phyloP scores from a whole-genome alignment of 1,284 basidiomycete species.

The Ustilago esculenta region DNA sequence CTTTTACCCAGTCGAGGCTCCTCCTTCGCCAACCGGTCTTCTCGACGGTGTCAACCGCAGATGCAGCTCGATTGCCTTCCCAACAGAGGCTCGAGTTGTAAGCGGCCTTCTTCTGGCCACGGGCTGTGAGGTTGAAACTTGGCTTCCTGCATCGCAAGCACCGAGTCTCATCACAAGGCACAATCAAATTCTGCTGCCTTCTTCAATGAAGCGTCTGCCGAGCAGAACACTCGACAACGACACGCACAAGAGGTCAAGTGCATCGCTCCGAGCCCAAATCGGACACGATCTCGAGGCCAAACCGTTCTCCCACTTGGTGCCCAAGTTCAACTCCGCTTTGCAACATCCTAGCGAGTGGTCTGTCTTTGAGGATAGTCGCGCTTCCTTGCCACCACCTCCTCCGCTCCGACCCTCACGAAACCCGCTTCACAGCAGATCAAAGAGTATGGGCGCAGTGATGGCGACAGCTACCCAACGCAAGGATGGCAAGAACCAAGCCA shows the following conservation, averaged over 20 bases:
- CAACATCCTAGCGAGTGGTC: slow-evolving; percentile 12
- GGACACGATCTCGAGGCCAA: slow-evolving; percentile 9
- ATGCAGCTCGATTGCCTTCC: slow-evolving; percentile 15
- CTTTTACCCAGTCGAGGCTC: slow-evolving; percentile 23
- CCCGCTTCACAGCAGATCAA: slow-evolving; percentile 19
- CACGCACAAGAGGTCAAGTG: slow-evolving; percentile 6
- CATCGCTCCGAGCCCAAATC: slow-evolving; percentile 16
- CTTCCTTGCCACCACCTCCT: slow-evolving; percentile 14
- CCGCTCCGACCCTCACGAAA: slow-evolving; percentile 31
- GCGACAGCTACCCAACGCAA: not conserved
- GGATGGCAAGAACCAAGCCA: not conserved
- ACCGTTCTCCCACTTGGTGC: not conserved
- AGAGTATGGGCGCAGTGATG: slow-evolving; percentile 19
- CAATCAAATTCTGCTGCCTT: slow-evolving; percentile 24
- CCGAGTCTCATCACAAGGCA: not conserved
- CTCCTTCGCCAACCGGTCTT: slow-evolving; percentile 15
- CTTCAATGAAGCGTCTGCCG: slow-evolving; percentile 22
- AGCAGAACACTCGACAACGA: slow-evolving; percentile 18
- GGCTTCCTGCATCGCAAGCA: not conserved
- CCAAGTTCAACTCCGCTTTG: not conserved
- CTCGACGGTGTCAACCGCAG: slow-evolving; percentile 1
- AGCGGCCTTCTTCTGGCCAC: not conserved
- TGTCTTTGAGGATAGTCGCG: not conserved
- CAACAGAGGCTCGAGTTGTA: not conserved
- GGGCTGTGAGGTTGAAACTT: no score